A percentile compares a stretch with the other conserved stretches of the same genome.
phyloP scores from a whole-genome alignment of 305 asterid genomes.

The Fraxinus sp. region DNA sequence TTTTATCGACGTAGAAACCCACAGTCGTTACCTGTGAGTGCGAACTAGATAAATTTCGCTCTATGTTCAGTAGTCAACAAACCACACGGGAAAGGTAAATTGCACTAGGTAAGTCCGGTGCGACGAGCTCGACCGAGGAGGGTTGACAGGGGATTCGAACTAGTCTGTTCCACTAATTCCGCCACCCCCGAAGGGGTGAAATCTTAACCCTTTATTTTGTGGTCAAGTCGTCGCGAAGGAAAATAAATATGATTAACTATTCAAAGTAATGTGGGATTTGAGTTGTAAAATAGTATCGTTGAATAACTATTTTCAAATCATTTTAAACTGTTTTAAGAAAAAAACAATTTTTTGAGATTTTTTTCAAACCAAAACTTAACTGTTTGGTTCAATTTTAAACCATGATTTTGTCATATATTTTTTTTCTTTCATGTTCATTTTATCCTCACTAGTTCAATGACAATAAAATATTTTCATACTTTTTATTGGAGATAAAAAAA shows the following conservation, averaged over 20 bases:
- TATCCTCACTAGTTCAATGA: neutral
- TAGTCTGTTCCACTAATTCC: too few species aligned
- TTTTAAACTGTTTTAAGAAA: neutral
- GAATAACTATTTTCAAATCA: neutral
- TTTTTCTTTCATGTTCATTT: neutral
- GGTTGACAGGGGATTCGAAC: too few species aligned
- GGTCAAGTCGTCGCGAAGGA: neutral
- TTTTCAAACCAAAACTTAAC: neutral
- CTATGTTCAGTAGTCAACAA: too few species aligned
- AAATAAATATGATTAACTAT: neutral
- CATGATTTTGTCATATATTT: neutral
- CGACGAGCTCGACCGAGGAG: too few species aligned
- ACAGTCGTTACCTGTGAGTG: too few species aligned
- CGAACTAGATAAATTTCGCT: too few species aligned
- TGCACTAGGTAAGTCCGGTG: too few species aligned
- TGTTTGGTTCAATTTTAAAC: neutral
- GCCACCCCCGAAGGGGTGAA: neutral
- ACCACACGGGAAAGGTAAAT: too few species aligned
- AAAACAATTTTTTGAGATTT: neutral
- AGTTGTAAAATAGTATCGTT: neutral
- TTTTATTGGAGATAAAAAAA: neutral
- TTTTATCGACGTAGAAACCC: too few species aligned
- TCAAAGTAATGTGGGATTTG: neutral
- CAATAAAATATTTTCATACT: neutral
- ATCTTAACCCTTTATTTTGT: neutral